phyloP scores from a whole-genome alignment of 2,329 filamentous ascomycete species.

The Paecilomyces niveus region DNA sequence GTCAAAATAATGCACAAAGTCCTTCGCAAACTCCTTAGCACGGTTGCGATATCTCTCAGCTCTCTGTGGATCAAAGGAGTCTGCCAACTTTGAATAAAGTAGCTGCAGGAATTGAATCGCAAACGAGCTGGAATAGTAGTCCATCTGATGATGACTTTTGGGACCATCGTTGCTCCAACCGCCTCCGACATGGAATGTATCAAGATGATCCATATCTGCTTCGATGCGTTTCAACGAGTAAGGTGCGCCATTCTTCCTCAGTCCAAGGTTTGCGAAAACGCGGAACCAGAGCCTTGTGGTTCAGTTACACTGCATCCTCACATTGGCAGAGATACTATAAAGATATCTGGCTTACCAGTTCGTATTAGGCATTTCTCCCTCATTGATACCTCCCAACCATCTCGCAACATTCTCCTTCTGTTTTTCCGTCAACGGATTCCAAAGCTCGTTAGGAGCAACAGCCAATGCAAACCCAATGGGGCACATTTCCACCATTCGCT shows the following conservation, averaged over 20 bases:
- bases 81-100: conserved; percentile 65
- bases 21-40: conserved; percentile 59
- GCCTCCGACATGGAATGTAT: conserved; percentile 74
- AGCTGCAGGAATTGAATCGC: conserved; percentile 76
- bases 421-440: conserved; percentile 56
- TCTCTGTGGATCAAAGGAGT: conserved; percentile 55
- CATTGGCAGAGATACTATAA: conserved; percentile 44
- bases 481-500: conserved; percentile 81
- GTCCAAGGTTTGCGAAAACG: conserved; percentile 72
- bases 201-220: conserved; percentile 67
- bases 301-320: not conserved
- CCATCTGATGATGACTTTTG: conserved; percentile 72
- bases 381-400: conserved; percentile 73
- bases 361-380: conserved; percentile 62
- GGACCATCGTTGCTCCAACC: conserved; percentile 81
- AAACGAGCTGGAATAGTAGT: conserved; percentile 77
- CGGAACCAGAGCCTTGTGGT: conserved; percentile 74
- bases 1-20: conserved; percentile 71
- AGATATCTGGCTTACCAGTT: conserved; percentile 47
- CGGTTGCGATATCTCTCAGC: conserved; percentile 63
- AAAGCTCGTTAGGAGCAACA: conserved; percentile 57
- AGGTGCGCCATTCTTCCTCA: conserved; percentile 66
- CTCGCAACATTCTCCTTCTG: conserved; percentile 60
- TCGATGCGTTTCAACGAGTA: conserved; percentile 65
- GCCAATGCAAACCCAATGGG: conserved; percentile 69